Evolutionary conservation across 306 rosid genomes (phyloP).

Genomic region (Glycine latifolia): DNA sequence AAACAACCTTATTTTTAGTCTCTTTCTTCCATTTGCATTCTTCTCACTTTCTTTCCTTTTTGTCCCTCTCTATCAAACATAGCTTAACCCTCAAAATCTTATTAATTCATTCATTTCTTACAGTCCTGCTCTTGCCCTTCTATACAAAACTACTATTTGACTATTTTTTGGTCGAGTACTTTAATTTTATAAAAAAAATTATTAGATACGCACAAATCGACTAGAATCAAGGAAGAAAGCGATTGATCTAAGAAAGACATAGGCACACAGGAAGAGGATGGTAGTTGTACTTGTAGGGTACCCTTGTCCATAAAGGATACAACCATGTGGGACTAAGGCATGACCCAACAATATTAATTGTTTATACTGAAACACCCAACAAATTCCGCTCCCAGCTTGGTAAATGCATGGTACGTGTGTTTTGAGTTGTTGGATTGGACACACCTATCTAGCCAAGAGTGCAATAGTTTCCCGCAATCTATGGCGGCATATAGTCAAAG

Average conservation of each 20-base stretch:
- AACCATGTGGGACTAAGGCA: too few relatives aligned
- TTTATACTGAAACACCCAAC: background rate
- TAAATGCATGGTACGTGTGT: background rate
- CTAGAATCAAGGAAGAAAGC: background rate
- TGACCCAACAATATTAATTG: background rate
- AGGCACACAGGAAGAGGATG: background rate
- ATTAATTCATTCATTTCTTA: too few relatives aligned
- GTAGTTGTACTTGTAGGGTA: constrained; percentile 22
- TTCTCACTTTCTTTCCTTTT: too few relatives aligned
- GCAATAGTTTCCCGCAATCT: constrained; percentile 23
- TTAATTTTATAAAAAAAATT: background rate
- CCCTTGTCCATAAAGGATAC: background rate
- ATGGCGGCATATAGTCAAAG: background rate
- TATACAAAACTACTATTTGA: background rate
- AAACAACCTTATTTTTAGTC: too few relatives aligned
- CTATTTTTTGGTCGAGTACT: background rate
- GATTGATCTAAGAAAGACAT: background rate
- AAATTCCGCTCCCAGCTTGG: too few relatives aligned
- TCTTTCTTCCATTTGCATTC: too few relatives aligned
- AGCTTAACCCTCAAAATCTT: too few relatives aligned
- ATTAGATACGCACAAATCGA: background rate
- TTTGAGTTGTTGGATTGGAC: too few relatives aligned
- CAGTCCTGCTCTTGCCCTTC: too few relatives aligned
- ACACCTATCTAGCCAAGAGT: background rate
- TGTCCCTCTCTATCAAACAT: too few relatives aligned